Conservation (phyloP, 2,329 filamentous ascomycete genomes). For the Magnaporthiopsis poae region DNA sequence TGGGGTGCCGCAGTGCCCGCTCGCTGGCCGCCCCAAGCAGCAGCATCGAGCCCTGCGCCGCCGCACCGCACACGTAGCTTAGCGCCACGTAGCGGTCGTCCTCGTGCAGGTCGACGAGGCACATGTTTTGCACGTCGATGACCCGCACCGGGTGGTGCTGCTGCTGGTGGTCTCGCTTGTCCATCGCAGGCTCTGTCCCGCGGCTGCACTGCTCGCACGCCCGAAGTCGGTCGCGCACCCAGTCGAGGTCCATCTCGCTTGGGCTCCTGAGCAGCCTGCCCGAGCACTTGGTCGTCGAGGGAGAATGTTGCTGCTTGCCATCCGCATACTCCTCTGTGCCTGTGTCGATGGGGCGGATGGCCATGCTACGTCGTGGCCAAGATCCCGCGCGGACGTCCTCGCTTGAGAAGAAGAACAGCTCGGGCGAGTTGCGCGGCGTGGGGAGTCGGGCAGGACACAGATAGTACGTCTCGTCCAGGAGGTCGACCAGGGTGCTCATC, state of each 20-base stretch:
- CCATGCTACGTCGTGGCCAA: slow-evolving; percentile 5
- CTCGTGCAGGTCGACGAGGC: slow-evolving; percentile 5
- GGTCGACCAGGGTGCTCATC: background rate
- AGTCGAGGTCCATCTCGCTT: slow-evolving; percentile 7
- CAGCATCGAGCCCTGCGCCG: slow-evolving; percentile 2
- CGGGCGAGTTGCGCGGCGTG: background rate
- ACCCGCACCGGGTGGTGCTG: background rate
- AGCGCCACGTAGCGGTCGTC: slow-evolving; percentile 8
- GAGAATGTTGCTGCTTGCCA: background rate
- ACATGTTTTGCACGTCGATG: slow-evolving; percentile 6
- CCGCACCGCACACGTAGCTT: slow-evolving; percentile 10
- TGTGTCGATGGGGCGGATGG: slow-evolving; percentile 5
- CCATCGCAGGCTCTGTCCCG: background rate
- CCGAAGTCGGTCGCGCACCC: slow-evolving; percentile 5
- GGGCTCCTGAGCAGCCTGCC: slow-evolving; percentile 2
- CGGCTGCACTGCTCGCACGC: slow-evolving; percentile 2
- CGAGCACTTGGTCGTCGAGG: background rate
- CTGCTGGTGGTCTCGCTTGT: background rate
- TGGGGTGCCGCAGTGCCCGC: slow-evolving; percentile 5
- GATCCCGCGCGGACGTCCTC: background rate
- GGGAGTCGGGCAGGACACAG: background rate
- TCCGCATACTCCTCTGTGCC: background rate
- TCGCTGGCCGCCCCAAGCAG: slow-evolving; percentile 3
- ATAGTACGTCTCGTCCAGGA: slow-evolving; percentile 7
- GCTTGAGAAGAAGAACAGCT: slow-evolving; percentile 4